Evolutionary conservation across 352 stramenopile genomes (phyloP).

Genomic region (Paralagenidium karlingii): DNA sequence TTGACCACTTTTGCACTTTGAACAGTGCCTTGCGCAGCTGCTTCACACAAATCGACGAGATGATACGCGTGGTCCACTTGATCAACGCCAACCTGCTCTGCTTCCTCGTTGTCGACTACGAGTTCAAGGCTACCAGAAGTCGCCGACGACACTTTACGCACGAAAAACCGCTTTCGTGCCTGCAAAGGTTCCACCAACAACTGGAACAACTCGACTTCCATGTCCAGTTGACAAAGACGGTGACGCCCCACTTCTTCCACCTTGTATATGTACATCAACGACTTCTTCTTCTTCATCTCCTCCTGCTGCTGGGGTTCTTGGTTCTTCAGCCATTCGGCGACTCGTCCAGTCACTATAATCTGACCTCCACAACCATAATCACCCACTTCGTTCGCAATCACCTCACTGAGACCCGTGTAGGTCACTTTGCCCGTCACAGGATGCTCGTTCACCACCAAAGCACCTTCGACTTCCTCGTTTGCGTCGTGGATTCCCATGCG

Average conservation of each 20-base stretch:
- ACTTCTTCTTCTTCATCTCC: constrained; percentile 9
- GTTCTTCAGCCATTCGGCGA: constrained; percentile 31
- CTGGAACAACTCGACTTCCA: no score
- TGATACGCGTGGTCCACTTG: no score
- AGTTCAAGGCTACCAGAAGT: no score
- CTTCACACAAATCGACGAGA: no score
- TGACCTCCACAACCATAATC: constrained; percentile 30
- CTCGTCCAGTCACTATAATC: constrained; percentile 29
- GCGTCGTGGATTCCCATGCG: constrained; percentile 45
- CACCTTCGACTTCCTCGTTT: constrained; percentile 14
- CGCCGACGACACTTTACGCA: no score
- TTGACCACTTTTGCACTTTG: no score
- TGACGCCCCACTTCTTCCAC: constrained; percentile 17
- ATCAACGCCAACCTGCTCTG: no score
- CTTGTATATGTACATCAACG: constrained; percentile 8
- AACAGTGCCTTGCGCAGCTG: no score
- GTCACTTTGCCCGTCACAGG: constrained; percentile 31
- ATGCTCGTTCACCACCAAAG: constrained; percentile 28
- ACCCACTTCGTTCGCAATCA: constrained; percentile 32
- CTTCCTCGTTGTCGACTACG: no score
- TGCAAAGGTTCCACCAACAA: no score
- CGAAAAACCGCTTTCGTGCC: no score
- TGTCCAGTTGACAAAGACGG: constrained; percentile 15
- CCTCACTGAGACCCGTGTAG: constrained; percentile 33
- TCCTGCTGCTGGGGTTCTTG: no score